A percentile compares a stretch with the other conserved stretches of the same genome.
Conservation (phyloP, 495 filamentous ascomycete genomes). For the Aspergillus funiculosus region DNA sequence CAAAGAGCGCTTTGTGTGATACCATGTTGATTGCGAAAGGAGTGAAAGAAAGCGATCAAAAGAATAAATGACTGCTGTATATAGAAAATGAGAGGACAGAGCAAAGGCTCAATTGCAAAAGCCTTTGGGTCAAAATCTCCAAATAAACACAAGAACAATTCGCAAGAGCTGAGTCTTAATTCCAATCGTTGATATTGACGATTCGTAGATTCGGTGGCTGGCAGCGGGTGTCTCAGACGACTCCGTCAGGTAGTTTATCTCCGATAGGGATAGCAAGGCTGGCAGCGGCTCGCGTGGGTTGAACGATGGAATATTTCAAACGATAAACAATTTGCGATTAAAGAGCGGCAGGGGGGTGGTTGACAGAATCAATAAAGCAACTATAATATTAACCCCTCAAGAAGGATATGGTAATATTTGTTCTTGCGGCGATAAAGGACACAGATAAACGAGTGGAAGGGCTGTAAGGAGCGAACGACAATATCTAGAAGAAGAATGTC, state of each 20-base stretch:
- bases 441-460: constrained; percentile 27
- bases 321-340: constrained; percentile 21
- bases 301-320: constrained; percentile 5
- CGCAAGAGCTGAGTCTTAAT: constrained; percentile 10
- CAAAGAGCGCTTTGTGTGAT: constrained; percentile 23
- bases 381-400: constrained; percentile 14
- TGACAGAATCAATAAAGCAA: constrained; percentile 24
- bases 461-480: constrained; percentile 41
- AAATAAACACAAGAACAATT: constrained; percentile 7
- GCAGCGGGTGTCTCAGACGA: constrained; percentile 1
- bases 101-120: constrained; percentile 17
- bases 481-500: constrained; percentile 20
- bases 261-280: constrained; percentile 8
- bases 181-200: constrained; percentile 7
- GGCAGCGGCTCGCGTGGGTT: constrained; percentile 7
- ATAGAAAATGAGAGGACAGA: constrained; percentile 24
- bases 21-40: constrained; percentile 27
- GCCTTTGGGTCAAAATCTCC: constrained; percentile 2
- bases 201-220: constrained; percentile 16
- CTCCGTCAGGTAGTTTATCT: not conserved
- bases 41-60: constrained; percentile 22
- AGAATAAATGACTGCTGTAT: constrained; percentile 11
- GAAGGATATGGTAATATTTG: too few relatives aligned
- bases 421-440: constrained; percentile 20
- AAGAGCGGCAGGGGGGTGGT: constrained; percentile 37